Percentiles rank a stretch among this genome's conserved stretches.
phyloP scores from a whole-genome alignment of 768 basidiomycete species.

The Mycena maculata region DNA sequence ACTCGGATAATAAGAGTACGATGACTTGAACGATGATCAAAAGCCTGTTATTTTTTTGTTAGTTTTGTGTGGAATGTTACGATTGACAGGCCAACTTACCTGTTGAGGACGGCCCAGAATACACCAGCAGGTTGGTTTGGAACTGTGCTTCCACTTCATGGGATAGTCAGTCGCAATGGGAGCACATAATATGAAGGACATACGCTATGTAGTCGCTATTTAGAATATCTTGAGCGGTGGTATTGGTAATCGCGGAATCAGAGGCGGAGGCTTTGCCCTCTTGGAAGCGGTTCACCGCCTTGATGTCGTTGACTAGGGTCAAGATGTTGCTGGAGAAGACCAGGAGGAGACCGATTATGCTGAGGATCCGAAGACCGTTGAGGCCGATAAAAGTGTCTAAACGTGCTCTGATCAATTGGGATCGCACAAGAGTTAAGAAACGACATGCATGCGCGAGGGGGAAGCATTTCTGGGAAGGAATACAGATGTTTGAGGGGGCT shows the following conservation, averaged over 20 bases:
- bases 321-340: slow-evolving; percentile 86
- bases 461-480: slow-evolving; percentile 46
- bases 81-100: too few species aligned
- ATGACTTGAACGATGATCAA: slow-evolving; percentile 89
- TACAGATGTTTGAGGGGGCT: slow-evolving; percentile 24
- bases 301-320: slow-evolving; percentile 76
- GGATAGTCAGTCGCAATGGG: background rate
- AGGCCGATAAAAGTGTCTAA: slow-evolving; percentile 78
- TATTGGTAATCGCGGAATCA: slow-evolving; percentile 38
- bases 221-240: slow-evolving; percentile 45
- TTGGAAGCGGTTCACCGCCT: slow-evolving; percentile 78
- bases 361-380: slow-evolving; percentile 81
- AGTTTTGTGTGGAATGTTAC: too few species aligned
- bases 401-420: background rate
- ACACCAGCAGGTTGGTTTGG: slow-evolving; percentile 83
- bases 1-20: slow-evolving; percentile 84
- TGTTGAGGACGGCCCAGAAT: slow-evolving; percentile 93
- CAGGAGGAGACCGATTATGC: slow-evolving; percentile 82
- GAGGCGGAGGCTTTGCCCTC: slow-evolving; percentile 47
- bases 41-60: too few species aligned
- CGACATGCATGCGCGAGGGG: slow-evolving; percentile 63
- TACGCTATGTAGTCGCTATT: slow-evolving; percentile 85
- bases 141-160: slow-evolving; percentile 76
- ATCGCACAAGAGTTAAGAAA: background rate
- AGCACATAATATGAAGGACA: slow-evolving; percentile 38